Evolutionary conservation across 2,329 filamentous ascomycete genomes (phyloP).

Genomic region (Neonectria ditissima): DNA sequence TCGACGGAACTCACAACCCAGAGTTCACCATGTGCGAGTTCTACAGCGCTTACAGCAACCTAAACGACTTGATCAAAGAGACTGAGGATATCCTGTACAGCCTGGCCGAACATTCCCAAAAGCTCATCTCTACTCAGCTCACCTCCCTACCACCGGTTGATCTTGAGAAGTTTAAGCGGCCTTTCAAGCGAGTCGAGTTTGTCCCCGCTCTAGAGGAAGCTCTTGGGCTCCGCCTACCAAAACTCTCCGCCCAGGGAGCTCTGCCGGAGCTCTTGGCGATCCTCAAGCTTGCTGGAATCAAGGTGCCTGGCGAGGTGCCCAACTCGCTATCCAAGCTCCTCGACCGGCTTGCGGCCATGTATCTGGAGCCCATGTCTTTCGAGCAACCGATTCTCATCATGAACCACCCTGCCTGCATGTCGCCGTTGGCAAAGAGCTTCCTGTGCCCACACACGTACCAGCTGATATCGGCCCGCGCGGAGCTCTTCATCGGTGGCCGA

Average conservation of each 20-base stretch:
- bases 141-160: constrained; percentile 62
- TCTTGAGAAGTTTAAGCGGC: constrained; percentile 60
- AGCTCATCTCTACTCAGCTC: constrained; percentile 59
- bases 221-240: constrained; percentile 74
- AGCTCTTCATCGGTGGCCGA: constrained; percentile 82
- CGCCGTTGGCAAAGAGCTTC: constrained; percentile 91
- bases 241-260: constrained; percentile 68
- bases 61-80: constrained; percentile 78
- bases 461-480: constrained; percentile 81
- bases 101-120: constrained; percentile 65
- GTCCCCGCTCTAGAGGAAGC: constrained; percentile 80
- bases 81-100: constrained; percentile 79
- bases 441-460: constrained; percentile 75
- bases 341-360: constrained; percentile 80
- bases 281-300: constrained; percentile 68
- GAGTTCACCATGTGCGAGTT: constrained; percentile 99
- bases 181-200: constrained; percentile 81
- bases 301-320: constrained; percentile 73
- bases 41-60: constrained; percentile 86
- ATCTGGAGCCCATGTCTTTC: constrained; percentile 81
- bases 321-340: constrained; percentile 76
- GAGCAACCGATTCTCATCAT: constrained; percentile 83
- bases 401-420: constrained; percentile 90
- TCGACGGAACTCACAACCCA: constrained; percentile 93
- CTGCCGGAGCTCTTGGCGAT: constrained; percentile 66